phyloP scores from a whole-genome alignment of 768 basidiomycete species.

The Butyriboletus loyo region DNA sequence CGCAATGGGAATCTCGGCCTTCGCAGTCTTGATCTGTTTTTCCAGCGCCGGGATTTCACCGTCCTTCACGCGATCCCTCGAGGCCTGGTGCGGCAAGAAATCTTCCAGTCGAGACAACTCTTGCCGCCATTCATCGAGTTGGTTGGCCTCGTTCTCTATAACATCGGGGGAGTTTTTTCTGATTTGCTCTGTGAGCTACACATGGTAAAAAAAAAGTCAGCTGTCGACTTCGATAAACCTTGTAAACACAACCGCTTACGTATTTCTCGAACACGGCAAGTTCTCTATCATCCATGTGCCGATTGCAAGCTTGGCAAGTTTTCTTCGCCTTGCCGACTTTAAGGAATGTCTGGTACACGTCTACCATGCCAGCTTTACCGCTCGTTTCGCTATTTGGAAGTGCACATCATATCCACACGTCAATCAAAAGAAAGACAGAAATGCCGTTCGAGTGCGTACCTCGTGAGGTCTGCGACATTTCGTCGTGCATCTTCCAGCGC shows the following conservation, averaged over 20 bases:
- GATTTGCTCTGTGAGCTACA: constrained; percentile 63
- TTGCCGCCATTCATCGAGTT: constrained; percentile 55
- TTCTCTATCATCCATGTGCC: constrained; percentile 56
- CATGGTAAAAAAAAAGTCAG: neutral
- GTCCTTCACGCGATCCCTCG: constrained; percentile 50
- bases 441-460: constrained; percentile 4
- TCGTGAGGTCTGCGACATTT: constrained; percentile 14
- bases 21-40: constrained; percentile 54
- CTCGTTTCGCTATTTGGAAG: constrained; percentile 14
- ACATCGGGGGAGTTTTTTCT: constrained; percentile 51
- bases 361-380: constrained; percentile 35
- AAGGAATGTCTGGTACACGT: constrained; percentile 55
- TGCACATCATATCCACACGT: neutral
- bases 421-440: neutral
- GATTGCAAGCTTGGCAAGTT: constrained; percentile 73
- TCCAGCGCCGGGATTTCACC: constrained; percentile 69
- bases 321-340: constrained; percentile 59
- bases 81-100: constrained; percentile 54
- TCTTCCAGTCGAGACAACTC: constrained; percentile 56
- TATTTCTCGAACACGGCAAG: constrained; percentile 64
- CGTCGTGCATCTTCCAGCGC: constrained; percentile 42
- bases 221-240: neutral
- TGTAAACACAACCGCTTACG: constrained; percentile 38
- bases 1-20: constrained; percentile 51
- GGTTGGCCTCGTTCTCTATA: constrained; percentile 31